Evolutionary conservation across 2,329 filamentous ascomycete species (phyloP), one percentile per base, ranked within the genome.

Genomic region (Colletotrichum trifolii): DNA sequence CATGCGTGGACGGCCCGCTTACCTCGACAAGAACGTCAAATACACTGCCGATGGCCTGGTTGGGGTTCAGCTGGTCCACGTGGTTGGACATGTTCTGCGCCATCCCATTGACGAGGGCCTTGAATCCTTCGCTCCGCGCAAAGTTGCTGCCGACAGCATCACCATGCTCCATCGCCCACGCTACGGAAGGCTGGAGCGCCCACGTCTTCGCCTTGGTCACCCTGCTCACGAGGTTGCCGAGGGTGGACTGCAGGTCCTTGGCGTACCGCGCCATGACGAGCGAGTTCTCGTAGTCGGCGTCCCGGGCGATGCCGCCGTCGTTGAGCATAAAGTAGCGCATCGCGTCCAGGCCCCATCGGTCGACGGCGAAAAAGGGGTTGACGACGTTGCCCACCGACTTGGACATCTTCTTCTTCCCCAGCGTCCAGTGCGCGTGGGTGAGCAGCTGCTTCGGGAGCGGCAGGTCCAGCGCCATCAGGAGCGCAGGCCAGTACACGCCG

Each of bases 401-500:
- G 67, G 94, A 95, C 94, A 99, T 99, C 78, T 99, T 99, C 71
- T 89, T 87, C 57, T 88, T 88, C 60, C 92, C 92, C 79, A 99
- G 89, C 12, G 94, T 97, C 96, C 96, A 99, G 76, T 99, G 96
- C 2, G 91, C 94, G 75, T 99, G 96, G 56, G 93, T 93, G 2
- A 99, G 82, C 38, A 99, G 87, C 68, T 89, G 89, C 73, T 89
- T 90, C 1, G 96, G 93, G 1, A 92, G 81, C 1, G 93, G 91
- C 5, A 98, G 83, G 55, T 90, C 89, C 12, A 97, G 82, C 2
- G 96, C 95, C 85, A 99, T 91, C 13, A 99, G 88, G 71, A 99
- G 91, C 4, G 96, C 96, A 0, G 96, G 96, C 96, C 96, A 99
- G 82, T 99, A 99, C 52, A 99, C 90, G 77, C 93, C 95, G 76